Base-by-base conservation (phyloP, 2,329 filamentous ascomycete species). In the Aspergillus piperis region DNA sequence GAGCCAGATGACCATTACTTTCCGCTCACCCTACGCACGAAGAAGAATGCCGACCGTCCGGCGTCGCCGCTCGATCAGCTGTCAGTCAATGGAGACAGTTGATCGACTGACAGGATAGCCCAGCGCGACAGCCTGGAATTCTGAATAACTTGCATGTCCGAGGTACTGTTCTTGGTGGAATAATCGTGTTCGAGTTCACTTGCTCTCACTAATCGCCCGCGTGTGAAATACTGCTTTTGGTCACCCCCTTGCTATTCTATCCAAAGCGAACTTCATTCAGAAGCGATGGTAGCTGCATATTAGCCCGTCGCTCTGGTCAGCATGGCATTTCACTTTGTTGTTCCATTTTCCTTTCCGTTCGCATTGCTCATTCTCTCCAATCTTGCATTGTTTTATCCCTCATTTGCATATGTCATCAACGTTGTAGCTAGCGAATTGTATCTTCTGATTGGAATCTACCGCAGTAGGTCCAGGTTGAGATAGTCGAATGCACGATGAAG, bases 1-100 rank as follows among this genome's bases (percentile, higher is more conserved):
- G 95, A 98, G 68, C 87, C 90, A 0, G 94, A 91, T 70, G 88
- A 90, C 67, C 89, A 89, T 71, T 84, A 86, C 38, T 90, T 89
- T 79, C 88, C 88, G 41, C 82, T 91, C 54, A 90, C 88, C 3
- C 81, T 91, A 41, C 78, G 83, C 64, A 74, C 77, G 47, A 84
- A 82, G 70, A 79, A 78, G 64, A 25, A 69, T 19, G 66, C 67
- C 6, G 77, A 76, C 44, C 71, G 72, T 17, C 67, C 74, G 3
- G 70, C 71, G 27, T 78, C 76, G 8, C 76, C 75, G 30, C 65
- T 77, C 41, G 75, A 77, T 56, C 71, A 67, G 38, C 69, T 76
- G 50, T 66, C 70, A 23, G 56, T 77, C 57, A 77, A 75, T 54
- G 72, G 68, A 15, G 57, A 57, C 15, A 44, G 21, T 23, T 66